Evolutionary conservation across 352 stramenopile species (phyloP).

Genomic region (Phytophthora chlamydospora): DNA sequence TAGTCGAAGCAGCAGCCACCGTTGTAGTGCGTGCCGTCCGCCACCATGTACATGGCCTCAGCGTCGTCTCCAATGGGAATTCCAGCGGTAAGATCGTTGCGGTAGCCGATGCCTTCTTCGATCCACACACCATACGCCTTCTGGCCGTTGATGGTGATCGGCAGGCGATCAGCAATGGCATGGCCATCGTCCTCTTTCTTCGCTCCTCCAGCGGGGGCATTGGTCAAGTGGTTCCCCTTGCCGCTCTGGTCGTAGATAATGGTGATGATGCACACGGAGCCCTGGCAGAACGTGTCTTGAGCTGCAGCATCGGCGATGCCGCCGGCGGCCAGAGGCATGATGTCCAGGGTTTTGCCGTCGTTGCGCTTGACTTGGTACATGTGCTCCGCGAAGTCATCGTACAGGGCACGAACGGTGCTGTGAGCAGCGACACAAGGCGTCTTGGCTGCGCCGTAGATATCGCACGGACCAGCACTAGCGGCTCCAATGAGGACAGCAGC

Average conservation of each 20-base stretch:
- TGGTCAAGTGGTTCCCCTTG: constrained; percentile 29
- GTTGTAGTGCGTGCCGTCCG: constrained; percentile 29
- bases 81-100: constrained; percentile 19
- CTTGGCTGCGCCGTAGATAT: constrained; percentile 28
- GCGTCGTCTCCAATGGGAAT: constrained; percentile 24
- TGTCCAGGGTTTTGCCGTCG: constrained; percentile 20
- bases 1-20: constrained; percentile 31
- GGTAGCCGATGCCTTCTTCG: constrained; percentile 27
- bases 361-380: constrained; percentile 33
- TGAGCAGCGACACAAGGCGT: constrained; percentile 32
- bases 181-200: constrained; percentile 21
- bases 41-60: constrained; percentile 33
- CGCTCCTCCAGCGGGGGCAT: constrained; percentile 25
- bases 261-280: constrained; percentile 17
- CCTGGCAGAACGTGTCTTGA: constrained; percentile 29
- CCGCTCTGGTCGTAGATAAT: constrained; percentile 36
- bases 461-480: constrained; percentile 21
- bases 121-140: constrained; percentile 31
- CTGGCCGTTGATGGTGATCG: constrained; percentile 11
- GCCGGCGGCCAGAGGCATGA: constrained; percentile 11
- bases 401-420: constrained; percentile 28
- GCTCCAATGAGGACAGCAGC: constrained; percentile 16
- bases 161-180: constrained; percentile 18
- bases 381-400: constrained; percentile 11
- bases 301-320: constrained; percentile 20